Evolutionary conservation across 495 filamentous ascomycete genomes (phyloP), one percentile per base, ranked within the genome.

Genomic region (Talaromyces wortmannii): DNA sequence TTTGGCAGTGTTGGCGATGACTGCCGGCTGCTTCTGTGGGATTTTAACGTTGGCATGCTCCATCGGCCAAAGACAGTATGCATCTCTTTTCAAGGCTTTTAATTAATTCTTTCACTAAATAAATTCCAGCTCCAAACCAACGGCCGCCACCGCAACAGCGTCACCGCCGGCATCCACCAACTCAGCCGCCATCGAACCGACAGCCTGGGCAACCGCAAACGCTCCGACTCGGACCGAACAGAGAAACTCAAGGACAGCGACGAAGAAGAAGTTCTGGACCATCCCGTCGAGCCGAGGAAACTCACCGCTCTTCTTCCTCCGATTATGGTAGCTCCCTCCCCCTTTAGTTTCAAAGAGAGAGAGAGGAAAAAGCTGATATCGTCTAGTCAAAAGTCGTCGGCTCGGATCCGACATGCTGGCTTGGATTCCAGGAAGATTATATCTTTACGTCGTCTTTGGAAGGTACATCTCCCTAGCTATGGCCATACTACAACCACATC

Each of bases 1-100:
- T 95, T 98, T 59, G 94, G 95, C 30, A 95, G 88, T 60, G 95
- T 97, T 13, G 95, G 95, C 5, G 91, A 96, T 66, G 94, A 98
- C 65, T 88, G 94, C 61, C 73, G 90, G 52, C 68, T 98, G 32
- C 79, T 96, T 49, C 73, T 98, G 32, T 98, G 94, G 94, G 94
- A 98, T 74, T 98, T 98, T 68, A 94, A 85, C 56, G 91, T 96
- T 30, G 91, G 91, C 48, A 97, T 97, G 91, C 73, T 98, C 58
- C 86, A 92, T 66, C 82, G 94, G 32, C 95, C 94, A 1, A 90
- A 87, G 62, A 87, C 84, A 58, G n/a, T n/a, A n/a, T n/a, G n/a
- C n/a, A n/a, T n/a, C n/a, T n/a, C n/a, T n/a, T n/a, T n/a, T n/a
- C n/a, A n/a, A n/a, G n/a, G n/a, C n/a, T n/a, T n/a, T n/a, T n/a